Percentiles rank a stretch among this genome's conserved stretches.
Conservation (phyloP, 805 yeast genomes). For the Deakozyma indianensis region DNA sequence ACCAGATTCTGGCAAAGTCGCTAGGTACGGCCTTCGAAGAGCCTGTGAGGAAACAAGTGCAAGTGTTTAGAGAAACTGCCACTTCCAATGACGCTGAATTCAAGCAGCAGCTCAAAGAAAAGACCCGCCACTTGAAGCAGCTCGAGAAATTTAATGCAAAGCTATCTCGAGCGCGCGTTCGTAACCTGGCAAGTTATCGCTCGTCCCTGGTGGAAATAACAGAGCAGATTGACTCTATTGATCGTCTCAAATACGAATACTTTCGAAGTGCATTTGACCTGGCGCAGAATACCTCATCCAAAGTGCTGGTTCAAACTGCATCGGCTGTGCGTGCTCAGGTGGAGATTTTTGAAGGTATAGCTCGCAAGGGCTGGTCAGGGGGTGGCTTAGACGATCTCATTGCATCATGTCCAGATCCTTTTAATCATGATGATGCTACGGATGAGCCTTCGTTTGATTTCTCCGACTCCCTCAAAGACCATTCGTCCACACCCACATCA, state of each 20-base stretch:
- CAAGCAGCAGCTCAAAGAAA: conserved; percentile 35
- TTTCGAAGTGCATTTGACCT: conserved; percentile 48
- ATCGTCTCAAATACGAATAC: conserved; percentile 58
- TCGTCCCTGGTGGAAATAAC: conserved; percentile 54
- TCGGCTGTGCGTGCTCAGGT: conserved; percentile 64
- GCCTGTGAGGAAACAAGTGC: conserved; percentile 35
- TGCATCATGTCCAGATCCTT: conserved; percentile 53
- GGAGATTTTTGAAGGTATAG: conserved; percentile 67
- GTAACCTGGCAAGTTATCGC: conserved; percentile 57
- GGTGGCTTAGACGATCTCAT: conserved; percentile 68
- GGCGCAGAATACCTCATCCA: conserved; percentile 46
- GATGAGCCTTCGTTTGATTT: no score
- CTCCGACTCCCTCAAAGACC: no score
- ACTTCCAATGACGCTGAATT: conserved; percentile 37
- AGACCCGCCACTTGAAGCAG: conserved; percentile 36
- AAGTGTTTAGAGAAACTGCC: conserved; percentile 30
- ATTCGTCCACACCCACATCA: no score
- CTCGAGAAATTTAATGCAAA: conserved; percentile 50
- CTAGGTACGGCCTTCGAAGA: conserved; percentile 39
- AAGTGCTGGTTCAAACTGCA: conserved; percentile 41
- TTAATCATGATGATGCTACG: conserved; percentile 22
- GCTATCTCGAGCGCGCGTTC: conserved; percentile 41
- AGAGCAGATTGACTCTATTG: conserved; percentile 64
- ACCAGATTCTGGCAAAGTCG: conserved; percentile 49
- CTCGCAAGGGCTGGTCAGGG: conserved; percentile 75